Conservation (phyloP, 257 asterid genomes). For the Primulina huaijiensis region DNA sequence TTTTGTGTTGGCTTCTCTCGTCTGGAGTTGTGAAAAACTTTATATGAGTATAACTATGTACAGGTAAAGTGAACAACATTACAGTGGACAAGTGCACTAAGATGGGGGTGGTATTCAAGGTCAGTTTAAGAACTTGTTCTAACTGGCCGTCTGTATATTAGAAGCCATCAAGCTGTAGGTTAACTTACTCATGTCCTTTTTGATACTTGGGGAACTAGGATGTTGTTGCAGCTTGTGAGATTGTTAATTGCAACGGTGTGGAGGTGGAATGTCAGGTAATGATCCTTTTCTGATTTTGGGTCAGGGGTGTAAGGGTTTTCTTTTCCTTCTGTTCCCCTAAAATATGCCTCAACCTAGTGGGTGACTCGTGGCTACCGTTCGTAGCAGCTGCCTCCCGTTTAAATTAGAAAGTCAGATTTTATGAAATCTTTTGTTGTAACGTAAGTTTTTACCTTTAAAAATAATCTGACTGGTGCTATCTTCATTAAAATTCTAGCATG, state of each 20-base stretch:
- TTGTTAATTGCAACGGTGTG: conserved; percentile 79
- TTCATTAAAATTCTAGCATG: neutral
- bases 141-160: neutral
- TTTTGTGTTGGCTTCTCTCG: conserved; percentile 19
- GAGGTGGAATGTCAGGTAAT: conserved; percentile 97
- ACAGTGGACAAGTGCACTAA: conserved; percentile 96
- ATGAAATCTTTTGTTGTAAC: too few species aligned
- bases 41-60: conserved; percentile 5
- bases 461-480: neutral
- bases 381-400: neutral
- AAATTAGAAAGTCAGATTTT: neutral
- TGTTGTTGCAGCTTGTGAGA: conserved; percentile 98
- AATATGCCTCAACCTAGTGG: neutral
- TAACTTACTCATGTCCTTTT: conserved; percentile 12
- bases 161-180: neutral
- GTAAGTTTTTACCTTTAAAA: too few species aligned
- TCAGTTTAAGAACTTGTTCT: conserved; percentile 31
- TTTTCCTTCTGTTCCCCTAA: neutral
- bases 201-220: conserved; percentile 49
- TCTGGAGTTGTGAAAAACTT: conserved; percentile 13
- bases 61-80: conserved; percentile 98
- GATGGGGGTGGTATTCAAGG: conserved; percentile 94
- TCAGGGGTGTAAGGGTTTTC: neutral
- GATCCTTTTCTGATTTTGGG: neutral
- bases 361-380: neutral